These are phyloP conservation scores for Candida oleophila DNA, from an alignment of 805 yeast genomes.

Conservation along the genomic window DNA sequence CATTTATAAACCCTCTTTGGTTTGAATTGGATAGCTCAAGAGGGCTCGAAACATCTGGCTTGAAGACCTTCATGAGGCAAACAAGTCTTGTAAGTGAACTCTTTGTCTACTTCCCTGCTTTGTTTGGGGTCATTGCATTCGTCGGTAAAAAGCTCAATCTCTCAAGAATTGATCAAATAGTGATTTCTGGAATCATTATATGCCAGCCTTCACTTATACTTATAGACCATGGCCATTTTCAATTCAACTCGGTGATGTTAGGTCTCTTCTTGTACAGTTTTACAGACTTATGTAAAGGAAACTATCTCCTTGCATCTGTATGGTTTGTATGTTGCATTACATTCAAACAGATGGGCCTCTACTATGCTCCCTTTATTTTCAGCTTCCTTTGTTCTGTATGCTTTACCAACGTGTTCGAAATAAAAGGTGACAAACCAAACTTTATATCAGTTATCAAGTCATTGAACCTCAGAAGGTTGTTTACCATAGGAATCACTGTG, in stretches of 20 bases:
- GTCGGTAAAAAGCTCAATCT: slow-evolving; percentile 57
- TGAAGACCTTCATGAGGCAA: slow-evolving; percentile 83
- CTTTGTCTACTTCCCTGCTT: slow-evolving; percentile 74
- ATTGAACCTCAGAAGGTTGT: slow-evolving; percentile 56
- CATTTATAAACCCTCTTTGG: slow-evolving; percentile 65
- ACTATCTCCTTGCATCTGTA: slow-evolving; percentile 65
- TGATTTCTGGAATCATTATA: slow-evolving; percentile 74
- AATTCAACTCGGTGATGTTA: slow-evolving; percentile 90
- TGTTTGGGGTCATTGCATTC: slow-evolving; percentile 67
- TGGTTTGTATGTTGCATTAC: slow-evolving; percentile 76
- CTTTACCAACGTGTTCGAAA: slow-evolving; percentile 18
- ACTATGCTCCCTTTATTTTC: slow-evolving; percentile 88
- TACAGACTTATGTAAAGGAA: slow-evolving; percentile 61
- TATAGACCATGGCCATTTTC: slow-evolving; percentile 97
- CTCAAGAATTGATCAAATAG: slow-evolving; percentile 72
- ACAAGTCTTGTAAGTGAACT: slow-evolving; percentile 78
- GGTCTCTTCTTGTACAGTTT: slow-evolving; percentile 76
- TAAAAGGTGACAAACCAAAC: slow-evolving; percentile 10
- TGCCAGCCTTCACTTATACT: slow-evolving; percentile 80
- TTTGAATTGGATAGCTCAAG: slow-evolving; percentile 71
- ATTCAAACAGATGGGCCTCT: slow-evolving; percentile 94
- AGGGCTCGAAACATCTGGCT: slow-evolving; percentile 64
- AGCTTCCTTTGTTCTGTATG: slow-evolving; percentile 65
- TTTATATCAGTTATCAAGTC: slow-evolving; percentile 16
- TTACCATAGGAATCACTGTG: slow-evolving; percentile 65